Base-by-base conservation (phyloP, 352 stramenopile species). In the Phytophthora sp. region DNA sequence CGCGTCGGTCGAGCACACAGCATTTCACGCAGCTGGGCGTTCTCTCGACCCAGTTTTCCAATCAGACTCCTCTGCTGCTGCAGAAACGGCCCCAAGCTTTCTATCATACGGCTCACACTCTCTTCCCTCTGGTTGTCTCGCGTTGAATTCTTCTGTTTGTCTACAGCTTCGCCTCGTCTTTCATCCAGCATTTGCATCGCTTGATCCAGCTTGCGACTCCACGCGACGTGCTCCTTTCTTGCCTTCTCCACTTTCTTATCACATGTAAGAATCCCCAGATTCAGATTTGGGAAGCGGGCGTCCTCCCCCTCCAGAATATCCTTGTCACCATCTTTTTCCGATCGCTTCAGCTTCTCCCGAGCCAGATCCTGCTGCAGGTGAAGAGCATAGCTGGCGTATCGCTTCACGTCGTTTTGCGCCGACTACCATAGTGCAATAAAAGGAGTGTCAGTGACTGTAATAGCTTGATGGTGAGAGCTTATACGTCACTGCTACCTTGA, bases 401-500 rank as follows among this genome's bases (percentile, higher is more conserved):
- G 57, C 54, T 80, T 80, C 54, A 69, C 66, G 18, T 80, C 73
- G 38, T 47, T 78, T 1, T 44, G 69, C 35, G 70, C 66, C 11
- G 49, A 13, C 73, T 80, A 24, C 3, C n/a, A 36, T 2, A n/a
- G 21, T 3, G 44, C 11, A 53, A 45, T 4, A 53, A 23, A 13
- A 13, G 27, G 11, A 70, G 38, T 33, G 36, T 7, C 16, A 41
- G 18, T 20, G 18, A 3, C 23, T 30, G 7, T 20, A n/a, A n/a
- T n/a, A 35, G 23, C 5, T 9, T 20, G 11, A 35, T 31, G 0
- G 7, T 30, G 11, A 26, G 11, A 11, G 16, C 21, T 13, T 7
- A 7, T 3, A 21, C 1, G 36, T 20, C 33, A 9, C n/a, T n/a
- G 16, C 15, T 42, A 74, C 67, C 71, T 76, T 71, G 2, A 79